Percentiles rank a stretch among this genome's conserved stretches.
phyloP scores from a whole-genome alignment of 768 basidiomycete species.

The Pulveroboletus sp. region DNA sequence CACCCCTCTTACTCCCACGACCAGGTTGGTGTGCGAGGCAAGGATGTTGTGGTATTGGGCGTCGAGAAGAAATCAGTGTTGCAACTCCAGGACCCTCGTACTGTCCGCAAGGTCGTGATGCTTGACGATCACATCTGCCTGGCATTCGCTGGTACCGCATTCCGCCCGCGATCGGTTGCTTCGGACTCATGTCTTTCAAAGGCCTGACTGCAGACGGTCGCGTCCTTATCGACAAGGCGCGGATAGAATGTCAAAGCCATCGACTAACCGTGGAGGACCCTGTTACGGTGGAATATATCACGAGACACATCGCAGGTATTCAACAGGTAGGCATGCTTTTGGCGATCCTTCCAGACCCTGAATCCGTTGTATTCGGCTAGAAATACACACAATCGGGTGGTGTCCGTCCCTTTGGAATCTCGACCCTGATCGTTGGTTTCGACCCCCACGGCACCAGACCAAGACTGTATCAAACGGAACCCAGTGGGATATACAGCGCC shows the following conservation, averaged over 20 bases:
- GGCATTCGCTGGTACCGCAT: conserved; percentile 87
- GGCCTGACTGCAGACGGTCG: conserved; percentile 97
- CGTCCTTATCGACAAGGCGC: conserved; percentile 95
- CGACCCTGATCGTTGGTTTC: conserved; percentile 94
- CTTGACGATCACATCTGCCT: conserved; percentile 96
- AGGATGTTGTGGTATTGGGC: conserved; percentile 91
- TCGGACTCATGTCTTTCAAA: conserved; percentile 32
- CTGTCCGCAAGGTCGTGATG: conserved; percentile 97
- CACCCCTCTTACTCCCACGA: conserved; percentile 4
- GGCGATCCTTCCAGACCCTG: neutral
- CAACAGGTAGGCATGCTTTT: conserved; percentile 68
- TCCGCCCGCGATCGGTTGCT: conserved; percentile 1
- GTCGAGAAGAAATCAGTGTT: conserved; percentile 99
- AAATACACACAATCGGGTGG: conserved; percentile 98
- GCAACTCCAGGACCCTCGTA: conserved; percentile 96
- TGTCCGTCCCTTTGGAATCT: conserved; percentile 96
- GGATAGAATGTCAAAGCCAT: conserved; percentile 97
- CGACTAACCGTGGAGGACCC: conserved; percentile 97
- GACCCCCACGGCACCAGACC: conserved; percentile 89
- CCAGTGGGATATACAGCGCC: conserved; percentile 94
- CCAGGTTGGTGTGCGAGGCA: conserved; percentile 93
- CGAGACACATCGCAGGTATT: conserved; percentile 96
- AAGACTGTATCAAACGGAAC: conserved; percentile 94
- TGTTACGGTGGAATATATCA: conserved; percentile 97
- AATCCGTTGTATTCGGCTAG: conserved; percentile 36